Conservation (phyloP, 2,329 filamentous ascomycete species). For the Aspergillus eucalypticola region DNA sequence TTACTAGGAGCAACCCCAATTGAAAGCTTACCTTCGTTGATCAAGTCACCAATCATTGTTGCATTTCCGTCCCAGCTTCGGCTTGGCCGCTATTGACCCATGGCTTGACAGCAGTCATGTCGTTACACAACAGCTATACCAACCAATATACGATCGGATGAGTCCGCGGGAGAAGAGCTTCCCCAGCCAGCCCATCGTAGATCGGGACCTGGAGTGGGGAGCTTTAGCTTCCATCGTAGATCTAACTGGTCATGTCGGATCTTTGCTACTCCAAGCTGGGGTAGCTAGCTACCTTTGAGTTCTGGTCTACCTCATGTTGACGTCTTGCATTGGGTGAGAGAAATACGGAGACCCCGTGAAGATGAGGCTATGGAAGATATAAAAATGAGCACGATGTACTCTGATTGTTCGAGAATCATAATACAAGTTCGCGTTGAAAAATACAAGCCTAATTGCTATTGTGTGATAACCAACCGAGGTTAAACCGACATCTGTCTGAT, state of each 20-base stretch:
- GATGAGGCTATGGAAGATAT: not conserved
- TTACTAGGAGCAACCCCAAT: not conserved
- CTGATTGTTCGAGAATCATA: not conserved
- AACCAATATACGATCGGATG: not conserved
- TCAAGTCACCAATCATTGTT: not conserved
- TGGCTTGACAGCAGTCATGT: not conserved
- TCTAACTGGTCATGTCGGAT: no score
- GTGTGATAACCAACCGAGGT: no score
- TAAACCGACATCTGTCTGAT: no score
- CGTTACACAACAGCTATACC: not conserved
- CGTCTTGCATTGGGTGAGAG: not conserved
- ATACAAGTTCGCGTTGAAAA: no score
- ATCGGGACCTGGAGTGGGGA: not conserved
- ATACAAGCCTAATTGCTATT: no score
- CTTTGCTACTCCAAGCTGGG: not conserved
- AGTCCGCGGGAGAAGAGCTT: no score
- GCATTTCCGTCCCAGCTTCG: not conserved
- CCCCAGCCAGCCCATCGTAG: not conserved
- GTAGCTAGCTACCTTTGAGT: not conserved
- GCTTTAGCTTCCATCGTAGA: no score
- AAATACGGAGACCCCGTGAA: not conserved
- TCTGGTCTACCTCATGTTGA: not conserved
- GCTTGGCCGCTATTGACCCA: not conserved
- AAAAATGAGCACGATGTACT: not conserved
- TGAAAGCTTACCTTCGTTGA: not conserved